A percentile compares a stretch with the other conserved stretches of the same genome.
phyloP scores from a whole-genome alignment of 148 eudicot genomes.

The Mesembryanthemum crystallinum region DNA sequence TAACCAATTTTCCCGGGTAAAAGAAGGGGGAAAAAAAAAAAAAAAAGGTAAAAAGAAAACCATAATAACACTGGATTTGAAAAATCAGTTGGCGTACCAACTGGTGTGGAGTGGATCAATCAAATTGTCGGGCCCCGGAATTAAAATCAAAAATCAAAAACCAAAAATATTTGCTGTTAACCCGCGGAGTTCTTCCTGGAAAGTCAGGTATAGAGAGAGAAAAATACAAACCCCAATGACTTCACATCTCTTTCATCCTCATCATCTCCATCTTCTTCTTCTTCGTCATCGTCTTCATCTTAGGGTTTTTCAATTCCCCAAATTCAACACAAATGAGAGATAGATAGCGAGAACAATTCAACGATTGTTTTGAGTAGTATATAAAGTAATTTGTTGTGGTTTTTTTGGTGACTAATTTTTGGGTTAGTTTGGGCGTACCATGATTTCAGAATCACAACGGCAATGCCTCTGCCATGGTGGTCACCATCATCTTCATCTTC shows the following conservation, averaged over 20 bases:
- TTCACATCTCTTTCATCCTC: neutral
- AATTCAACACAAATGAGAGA: too few species aligned
- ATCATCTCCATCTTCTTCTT: neutral
- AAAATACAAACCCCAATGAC: neutral
- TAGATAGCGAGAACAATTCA: too few species aligned
- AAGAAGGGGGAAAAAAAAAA: neutral
- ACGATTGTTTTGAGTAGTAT: too few species aligned
- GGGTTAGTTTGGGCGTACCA: too few species aligned
- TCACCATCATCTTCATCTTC: slow-evolving; percentile 25
- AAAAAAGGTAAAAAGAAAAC: too few species aligned
- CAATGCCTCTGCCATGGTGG: slow-evolving; percentile 50
- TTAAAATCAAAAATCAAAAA: neutral
- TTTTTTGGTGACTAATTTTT: too few species aligned
- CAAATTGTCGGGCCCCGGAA: neutral
- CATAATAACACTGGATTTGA: too few species aligned
- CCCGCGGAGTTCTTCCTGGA: slow-evolving; percentile 19
- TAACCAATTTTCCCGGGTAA: too few species aligned
- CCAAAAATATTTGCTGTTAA: neutral
- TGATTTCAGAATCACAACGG: slow-evolving; percentile 20
- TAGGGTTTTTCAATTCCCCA: too few species aligned
- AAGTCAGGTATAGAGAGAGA: neutral
- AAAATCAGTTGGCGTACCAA: slow-evolving; percentile 23
- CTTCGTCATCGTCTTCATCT: neutral
- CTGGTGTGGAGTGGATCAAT: slow-evolving; percentile 5
- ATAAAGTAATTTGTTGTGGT: too few species aligned